These are phyloP conservation scores for Tausonia pullulans DNA, from an alignment of 1,284 basidiomycete genomes.

Conservation along the genomic window DNA sequence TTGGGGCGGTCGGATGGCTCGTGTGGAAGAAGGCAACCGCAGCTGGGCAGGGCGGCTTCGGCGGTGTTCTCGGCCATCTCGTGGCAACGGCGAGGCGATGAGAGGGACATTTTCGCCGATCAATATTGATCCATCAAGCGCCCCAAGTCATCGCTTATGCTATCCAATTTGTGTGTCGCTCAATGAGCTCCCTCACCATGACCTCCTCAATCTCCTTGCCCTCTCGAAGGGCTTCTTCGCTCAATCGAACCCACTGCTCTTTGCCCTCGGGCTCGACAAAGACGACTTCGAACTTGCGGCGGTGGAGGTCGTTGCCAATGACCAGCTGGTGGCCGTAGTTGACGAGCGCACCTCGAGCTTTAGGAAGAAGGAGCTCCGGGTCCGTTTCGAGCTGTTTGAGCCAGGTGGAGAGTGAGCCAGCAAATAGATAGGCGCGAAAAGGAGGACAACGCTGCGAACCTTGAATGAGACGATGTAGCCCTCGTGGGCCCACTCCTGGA, in stretches of 20 bases:
- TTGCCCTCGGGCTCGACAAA: constrained; percentile 48
- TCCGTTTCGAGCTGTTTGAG: constrained; percentile 80
- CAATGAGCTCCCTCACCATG: constrained; percentile 65
- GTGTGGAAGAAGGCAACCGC: neutral
- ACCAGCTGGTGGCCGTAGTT: constrained; percentile 96
- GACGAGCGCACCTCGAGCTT: constrained; percentile 74
- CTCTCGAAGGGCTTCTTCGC: constrained; percentile 34
- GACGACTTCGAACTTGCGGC: constrained; percentile 81
- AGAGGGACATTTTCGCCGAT: too few relatives aligned
- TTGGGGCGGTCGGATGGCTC: constrained; percentile 1
- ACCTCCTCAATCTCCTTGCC: constrained; percentile 73
- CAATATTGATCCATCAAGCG: too few relatives aligned
- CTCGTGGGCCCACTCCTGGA: constrained; percentile 83
- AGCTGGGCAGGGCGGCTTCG: too few relatives aligned
- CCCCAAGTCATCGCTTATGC: neutral
- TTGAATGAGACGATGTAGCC: constrained; percentile 96
- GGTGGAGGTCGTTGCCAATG: constrained; percentile 85
- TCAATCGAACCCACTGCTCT: constrained; percentile 66
- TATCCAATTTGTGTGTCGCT: constrained; percentile 44
- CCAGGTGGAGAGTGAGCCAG: neutral
- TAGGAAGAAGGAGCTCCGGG: constrained; percentile 67
- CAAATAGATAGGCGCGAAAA: neutral
- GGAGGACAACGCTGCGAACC: constrained; percentile 38
- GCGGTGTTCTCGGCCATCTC: too few relatives aligned
- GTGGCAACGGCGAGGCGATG: too few relatives aligned